Conservation (phyloP, 2,329 filamentous ascomycete species). For the Berkeleyomyces basicola region DNA sequence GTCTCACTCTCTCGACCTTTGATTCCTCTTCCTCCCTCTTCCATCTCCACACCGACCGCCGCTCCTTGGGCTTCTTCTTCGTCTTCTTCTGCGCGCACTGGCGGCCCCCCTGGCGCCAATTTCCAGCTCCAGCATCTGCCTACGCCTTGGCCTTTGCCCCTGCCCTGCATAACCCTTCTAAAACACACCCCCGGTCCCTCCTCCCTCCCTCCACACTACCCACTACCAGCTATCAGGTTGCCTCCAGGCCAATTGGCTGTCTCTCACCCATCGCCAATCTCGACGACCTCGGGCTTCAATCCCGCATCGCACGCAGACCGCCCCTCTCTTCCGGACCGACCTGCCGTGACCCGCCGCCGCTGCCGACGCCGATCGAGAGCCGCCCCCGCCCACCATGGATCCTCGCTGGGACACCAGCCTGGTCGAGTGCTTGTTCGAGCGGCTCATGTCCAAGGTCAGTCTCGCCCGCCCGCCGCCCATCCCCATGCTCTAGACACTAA, state of each 20-base stretch:
- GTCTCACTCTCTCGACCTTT: background rate
- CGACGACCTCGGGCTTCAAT: background rate
- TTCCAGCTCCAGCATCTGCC: background rate
- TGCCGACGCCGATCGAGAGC: background rate
- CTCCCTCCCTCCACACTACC: background rate
- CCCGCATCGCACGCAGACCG: background rate
- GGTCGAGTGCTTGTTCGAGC: slow-evolving; percentile 41
- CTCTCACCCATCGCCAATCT: background rate
- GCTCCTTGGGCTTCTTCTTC: background rate
- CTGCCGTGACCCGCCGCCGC: background rate
- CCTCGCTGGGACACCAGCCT: slow-evolving; percentile 32
- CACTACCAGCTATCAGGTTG: background rate
- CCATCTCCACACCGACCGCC: background rate
- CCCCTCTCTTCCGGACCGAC: background rate
- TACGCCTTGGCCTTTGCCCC: background rate
- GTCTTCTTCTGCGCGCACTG: background rate
- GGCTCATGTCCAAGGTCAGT: slow-evolving; percentile 40
- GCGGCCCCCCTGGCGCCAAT: background rate
- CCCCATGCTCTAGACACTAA: too few relatives aligned
- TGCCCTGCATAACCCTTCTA: background rate
- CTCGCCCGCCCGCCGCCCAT: too few relatives aligned
- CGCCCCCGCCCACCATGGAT: slow-evolving; percentile 9
- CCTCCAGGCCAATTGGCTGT: background rate
- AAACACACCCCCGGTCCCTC: background rate
- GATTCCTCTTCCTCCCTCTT: background rate